phyloP scores from a whole-genome alignment of 192 early-diverging fungal species.

The Coemansia sp. region DNA sequence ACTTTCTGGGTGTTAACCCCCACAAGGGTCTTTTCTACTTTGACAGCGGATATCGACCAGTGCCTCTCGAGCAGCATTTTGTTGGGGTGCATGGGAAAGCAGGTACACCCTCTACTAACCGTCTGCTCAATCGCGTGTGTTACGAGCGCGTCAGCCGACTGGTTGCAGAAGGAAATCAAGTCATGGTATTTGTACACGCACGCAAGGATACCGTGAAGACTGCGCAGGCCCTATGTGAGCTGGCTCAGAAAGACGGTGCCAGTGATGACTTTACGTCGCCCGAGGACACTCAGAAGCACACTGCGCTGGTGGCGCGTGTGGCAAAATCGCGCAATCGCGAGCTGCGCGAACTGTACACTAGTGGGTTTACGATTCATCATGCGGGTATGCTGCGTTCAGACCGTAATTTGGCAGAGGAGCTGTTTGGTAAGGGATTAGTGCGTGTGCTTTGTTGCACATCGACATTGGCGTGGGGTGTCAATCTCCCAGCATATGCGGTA shows the following conservation, averaged over 20 bases:
- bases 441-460: slow-evolving; percentile 94
- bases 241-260: slow-evolving; percentile 64
- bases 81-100: slow-evolving; percentile 88
- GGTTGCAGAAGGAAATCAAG: slow-evolving; percentile 86
- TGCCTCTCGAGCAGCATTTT: slow-evolving; percentile 96
- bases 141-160: slow-evolving; percentile 78
- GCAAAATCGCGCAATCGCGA: slow-evolving; percentile 78
- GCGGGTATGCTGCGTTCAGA: slow-evolving; percentile 94
- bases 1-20: slow-evolving; percentile 90
- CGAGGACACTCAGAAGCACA: slow-evolving; percentile 52
- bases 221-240: slow-evolving; percentile 74
- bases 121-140: slow-evolving; percentile 78
- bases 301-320: slow-evolving; percentile 60
- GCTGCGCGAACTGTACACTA: slow-evolving; percentile 78
- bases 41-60: slow-evolving; percentile 91
- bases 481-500: slow-evolving; percentile 97
- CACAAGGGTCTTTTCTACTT: slow-evolving; percentile 95
- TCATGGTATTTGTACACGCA: slow-evolving; percentile 99
- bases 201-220: slow-evolving; percentile 98
- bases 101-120: slow-evolving; percentile 60
- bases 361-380: slow-evolving; percentile 94
- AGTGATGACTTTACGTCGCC: slow-evolving; percentile 30
- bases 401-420: slow-evolving; percentile 77
- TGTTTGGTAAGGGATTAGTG: slow-evolving; percentile 83
- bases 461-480: slow-evolving; percentile 99